Evolutionary conservation across 148 eudicot genomes (phyloP).

Genomic region (Amaranthus palmeri): DNA sequence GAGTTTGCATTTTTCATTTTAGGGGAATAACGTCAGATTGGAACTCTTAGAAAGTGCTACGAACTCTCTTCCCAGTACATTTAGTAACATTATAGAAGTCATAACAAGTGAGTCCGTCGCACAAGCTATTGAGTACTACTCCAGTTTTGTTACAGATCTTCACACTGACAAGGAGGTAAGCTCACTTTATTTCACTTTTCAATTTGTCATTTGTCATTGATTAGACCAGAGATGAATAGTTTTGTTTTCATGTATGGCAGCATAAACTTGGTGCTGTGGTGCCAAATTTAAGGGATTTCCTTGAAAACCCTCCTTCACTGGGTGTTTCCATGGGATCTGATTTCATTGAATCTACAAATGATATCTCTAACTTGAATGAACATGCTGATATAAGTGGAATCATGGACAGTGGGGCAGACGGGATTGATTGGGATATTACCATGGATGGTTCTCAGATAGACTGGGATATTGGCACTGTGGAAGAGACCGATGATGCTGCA

Average conservation of each 20-base stretch:
- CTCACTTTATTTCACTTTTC: slow-evolving; percentile 1
- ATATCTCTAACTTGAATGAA: slow-evolving; percentile 31
- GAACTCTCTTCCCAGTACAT: slow-evolving; percentile 68
- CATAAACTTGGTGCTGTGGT: slow-evolving; percentile 34
- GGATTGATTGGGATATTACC: slow-evolving; percentile 92
- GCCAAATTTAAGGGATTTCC: slow-evolving; percentile 47
- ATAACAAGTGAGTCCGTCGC: slow-evolving; percentile 61
- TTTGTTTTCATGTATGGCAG: slow-evolving; percentile 30
- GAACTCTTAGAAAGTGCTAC: slow-evolving; percentile 82
- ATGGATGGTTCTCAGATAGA: slow-evolving; percentile 87
- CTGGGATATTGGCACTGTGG: slow-evolving; percentile 88
- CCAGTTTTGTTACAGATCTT: slow-evolving; percentile 61
- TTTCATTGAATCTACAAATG: slow-evolving; percentile 32
- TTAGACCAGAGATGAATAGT: background rate
- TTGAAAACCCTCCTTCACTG: slow-evolving; percentile 61
- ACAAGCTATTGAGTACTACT: slow-evolving; percentile 71
- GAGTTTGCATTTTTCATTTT: slow-evolving; percentile 20
- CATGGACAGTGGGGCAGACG: slow-evolving; percentile 36
- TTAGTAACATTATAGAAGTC: slow-evolving; percentile 67
- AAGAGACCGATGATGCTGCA: slow-evolving; percentile 64
- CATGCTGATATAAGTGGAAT: slow-evolving; percentile 30
- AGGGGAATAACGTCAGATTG: slow-evolving; percentile 80
- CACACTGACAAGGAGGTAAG: slow-evolving; percentile 77
- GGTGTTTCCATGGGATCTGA: slow-evolving; percentile 45
- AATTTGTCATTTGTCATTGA: background rate